Base-by-base conservation (phyloP, 2,329 filamentous ascomycete genomes). In the Cyphellophora europaea region DNA sequence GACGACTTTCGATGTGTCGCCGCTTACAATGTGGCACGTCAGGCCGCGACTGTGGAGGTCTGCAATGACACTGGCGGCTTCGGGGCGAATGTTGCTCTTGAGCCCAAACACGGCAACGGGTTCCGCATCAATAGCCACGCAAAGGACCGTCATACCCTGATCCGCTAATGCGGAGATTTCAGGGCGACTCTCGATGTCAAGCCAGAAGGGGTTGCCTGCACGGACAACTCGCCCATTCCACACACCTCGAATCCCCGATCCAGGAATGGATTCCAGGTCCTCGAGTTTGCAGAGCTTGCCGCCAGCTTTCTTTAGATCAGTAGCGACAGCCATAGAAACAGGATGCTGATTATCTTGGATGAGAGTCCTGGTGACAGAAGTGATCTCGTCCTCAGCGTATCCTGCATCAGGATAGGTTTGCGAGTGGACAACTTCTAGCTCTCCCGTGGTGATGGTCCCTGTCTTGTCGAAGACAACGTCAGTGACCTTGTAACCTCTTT, bases 391-490 rank as follows among this genome's bases (percentile, higher is more conserved):
- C 2, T 74, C 51, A 5, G 57, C n/a, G n/a, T n/a, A n/a, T n/a
- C n/a, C n/a, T n/a, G n/a, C 60, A 27, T 35, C 43, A 10, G 27
- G 6, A 4, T 53, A 30, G 32, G 55, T 51, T 15, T 51, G 36
- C 40, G 56, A 48, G 5, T 44, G 41, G 1, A 57, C 49, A 5
- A 69, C 65, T 0, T 49, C 40, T 2, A 71, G 54, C 12, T 67
- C 63, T 0, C 77, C 79, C 16, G 63, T 53, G 0, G 82, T 88
- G 6, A 89, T 53, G 0, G 82, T 89, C 0, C 83, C 82, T 0
- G 83, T 89, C 57, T 89, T 89, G 62, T 89, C 82, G 45, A 89
- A 82, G 0, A 89, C 69, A 2, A 87, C 71, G 47, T 87, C 74
- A 0, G 74, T 68, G 0, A 72, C 61, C 40, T 72, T 77, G 35